These are phyloP conservation scores for Pyrenophora seminiperda DNA, from an alignment of 2,329 filamentous ascomycete genomes.

Conservation along the genomic window DNA sequence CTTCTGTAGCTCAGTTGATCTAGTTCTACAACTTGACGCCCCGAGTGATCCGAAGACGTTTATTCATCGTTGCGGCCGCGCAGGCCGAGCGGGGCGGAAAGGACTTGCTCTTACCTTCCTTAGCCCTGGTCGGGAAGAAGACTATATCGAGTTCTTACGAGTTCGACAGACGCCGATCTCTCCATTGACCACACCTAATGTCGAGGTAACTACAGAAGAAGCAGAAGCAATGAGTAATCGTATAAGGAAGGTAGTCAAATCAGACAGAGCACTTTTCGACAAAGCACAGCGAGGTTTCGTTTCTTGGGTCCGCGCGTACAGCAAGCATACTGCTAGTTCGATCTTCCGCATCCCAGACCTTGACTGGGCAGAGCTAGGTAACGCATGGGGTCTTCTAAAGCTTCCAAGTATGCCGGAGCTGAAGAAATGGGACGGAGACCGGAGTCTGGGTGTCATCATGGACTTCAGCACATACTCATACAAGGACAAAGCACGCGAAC, in stretches of 20 bases:
- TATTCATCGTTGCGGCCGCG: conserved; percentile 68
- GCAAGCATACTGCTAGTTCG: conserved; percentile 85
- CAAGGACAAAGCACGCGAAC: conserved; percentile 53
- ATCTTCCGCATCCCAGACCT: conserved; percentile 85
- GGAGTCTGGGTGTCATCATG: conserved; percentile 48
- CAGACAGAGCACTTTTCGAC: conserved; percentile 75
- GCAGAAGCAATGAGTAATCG: conserved; percentile 61
- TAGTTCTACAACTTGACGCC: conserved; percentile 87
- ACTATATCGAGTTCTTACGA: conserved; percentile 85
- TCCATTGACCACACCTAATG: conserved; percentile 62
- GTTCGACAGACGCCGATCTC: conserved; percentile 84
- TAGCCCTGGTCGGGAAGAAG: conserved; percentile 81
- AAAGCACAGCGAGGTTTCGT: conserved; percentile 92
- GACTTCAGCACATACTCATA: conserved; percentile 51
- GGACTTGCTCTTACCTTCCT: conserved; percentile 87
- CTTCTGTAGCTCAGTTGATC: conserved; percentile 67
- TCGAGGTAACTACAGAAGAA: conserved; percentile 66
- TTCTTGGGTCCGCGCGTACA: conserved; percentile 89
- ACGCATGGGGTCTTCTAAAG: conserved; percentile 83
- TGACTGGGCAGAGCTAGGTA: conserved; percentile 81
- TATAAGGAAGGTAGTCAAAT: conserved; percentile 65
- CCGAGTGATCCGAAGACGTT: conserved; percentile 86
- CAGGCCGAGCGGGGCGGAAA: conserved; percentile 67
- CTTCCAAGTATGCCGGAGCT: conserved; percentile 93
- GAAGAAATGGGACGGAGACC: conserved; percentile 54